phyloP scores from a whole-genome alignment of 208 protist species.

The Strigomonas galati region DNA sequence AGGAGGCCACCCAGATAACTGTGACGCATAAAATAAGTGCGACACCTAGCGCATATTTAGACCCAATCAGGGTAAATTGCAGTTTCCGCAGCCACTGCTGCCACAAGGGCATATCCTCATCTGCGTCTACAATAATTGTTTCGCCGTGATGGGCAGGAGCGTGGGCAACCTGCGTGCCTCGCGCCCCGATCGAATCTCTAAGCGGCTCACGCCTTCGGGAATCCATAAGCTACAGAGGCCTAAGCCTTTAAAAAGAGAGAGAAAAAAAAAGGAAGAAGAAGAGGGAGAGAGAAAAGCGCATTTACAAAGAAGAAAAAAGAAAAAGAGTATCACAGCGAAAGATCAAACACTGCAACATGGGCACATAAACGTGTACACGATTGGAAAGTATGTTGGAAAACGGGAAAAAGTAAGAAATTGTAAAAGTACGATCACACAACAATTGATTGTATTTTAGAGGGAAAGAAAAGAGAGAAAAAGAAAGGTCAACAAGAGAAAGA shows the following conservation, averaged over 20 bases:
- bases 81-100: background rate
- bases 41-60: slow-evolving; percentile 71
- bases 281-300: slow-evolving; percentile 2
- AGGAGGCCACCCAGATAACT: slow-evolving; percentile 89
- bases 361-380: no score
- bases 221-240: background rate
- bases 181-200: background rate
- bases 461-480: background rate
- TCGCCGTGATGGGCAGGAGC: background rate
- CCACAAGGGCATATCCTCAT: background rate
- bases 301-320: background rate
- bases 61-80: background rate
- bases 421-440: slow-evolving; percentile 1
- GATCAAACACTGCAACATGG: no score
- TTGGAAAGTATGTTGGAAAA: no score
- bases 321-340: no score
- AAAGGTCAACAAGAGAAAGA: slow-evolving; percentile 10
- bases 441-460: no score
- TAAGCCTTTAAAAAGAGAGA: background rate
- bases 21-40: slow-evolving; percentile 81
- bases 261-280: slow-evolving; percentile 10
- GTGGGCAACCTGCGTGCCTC: background rate
- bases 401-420: no score
- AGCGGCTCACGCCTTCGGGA: background rate
- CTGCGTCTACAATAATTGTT: background rate